phyloP scores from a whole-genome alignment of 495 filamentous ascomycete genomes.

The Tuber magnatum region DNA sequence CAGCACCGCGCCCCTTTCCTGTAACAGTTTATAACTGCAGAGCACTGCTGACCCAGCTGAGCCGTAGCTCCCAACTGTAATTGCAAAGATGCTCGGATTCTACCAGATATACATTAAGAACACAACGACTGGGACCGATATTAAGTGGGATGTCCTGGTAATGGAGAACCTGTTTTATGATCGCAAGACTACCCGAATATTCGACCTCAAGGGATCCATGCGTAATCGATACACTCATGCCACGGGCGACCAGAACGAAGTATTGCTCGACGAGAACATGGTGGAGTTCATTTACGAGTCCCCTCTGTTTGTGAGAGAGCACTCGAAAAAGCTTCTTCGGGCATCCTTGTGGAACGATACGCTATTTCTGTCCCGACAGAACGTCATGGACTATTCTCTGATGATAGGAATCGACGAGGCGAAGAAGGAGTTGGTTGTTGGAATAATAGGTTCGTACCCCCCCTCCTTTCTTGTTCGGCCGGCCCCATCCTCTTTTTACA shows the following conservation, averaged over 20 bases:
- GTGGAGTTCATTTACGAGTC: conserved; percentile 98
- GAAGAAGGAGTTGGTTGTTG: conserved; percentile 83
- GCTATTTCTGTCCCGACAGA: conserved; percentile 78
- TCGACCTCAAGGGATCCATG: conserved; percentile 98
- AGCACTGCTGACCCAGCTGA: conserved; percentile 1
- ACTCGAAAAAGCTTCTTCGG: conserved; percentile 63
- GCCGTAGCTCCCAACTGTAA: conserved; percentile 69
- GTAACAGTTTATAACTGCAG: neutral
- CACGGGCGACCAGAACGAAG: conserved; percentile 91
- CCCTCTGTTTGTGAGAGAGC: conserved; percentile 84
- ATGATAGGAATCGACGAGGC: conserved; percentile 96
- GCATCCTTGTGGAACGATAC: conserved; percentile 92
- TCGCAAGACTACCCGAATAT: conserved; percentile 80
- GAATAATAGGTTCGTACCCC: conserved; percentile 59
- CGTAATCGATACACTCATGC: conserved; percentile 91
- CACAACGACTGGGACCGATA: conserved; percentile 79
- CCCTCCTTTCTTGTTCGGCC: neutral
- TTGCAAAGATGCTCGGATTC: conserved; percentile 98
- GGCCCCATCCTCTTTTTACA: neutral
- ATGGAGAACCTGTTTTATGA: conserved; percentile 99
- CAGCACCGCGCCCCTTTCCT: neutral
- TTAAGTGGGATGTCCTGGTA: conserved; percentile 86
- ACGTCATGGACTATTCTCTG: conserved; percentile 98
- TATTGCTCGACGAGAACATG: conserved; percentile 97
- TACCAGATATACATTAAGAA: conserved; percentile 97